Conservation (phyloP, 495 filamentous ascomycete species). For the Podospora pseudoanserina region DNA sequence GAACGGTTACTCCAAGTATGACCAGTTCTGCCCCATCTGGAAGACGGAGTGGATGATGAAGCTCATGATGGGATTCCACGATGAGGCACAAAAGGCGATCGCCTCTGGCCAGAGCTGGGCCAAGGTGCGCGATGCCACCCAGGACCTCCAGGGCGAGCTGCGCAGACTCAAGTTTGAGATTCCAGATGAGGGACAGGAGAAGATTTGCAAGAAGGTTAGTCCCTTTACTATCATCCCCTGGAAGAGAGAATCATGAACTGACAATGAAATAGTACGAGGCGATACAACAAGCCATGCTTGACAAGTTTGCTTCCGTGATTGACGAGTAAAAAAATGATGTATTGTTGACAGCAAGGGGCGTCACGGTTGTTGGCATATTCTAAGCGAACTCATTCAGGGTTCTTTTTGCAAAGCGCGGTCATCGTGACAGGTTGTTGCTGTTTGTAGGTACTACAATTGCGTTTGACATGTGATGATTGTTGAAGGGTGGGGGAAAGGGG, state of each 20-base stretch:
- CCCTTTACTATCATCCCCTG: neutral
- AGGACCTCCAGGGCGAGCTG: constrained; percentile 76
- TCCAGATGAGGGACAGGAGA: constrained; percentile 70
- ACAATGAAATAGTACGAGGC: constrained; percentile 69
- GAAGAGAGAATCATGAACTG: neutral
- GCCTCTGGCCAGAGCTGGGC: constrained; percentile 83
- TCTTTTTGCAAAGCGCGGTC: neutral
- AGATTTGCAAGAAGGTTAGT: constrained; percentile 71
- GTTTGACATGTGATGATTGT: neutral
- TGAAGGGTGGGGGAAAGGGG: neutral
- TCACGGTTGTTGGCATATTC: constrained; percentile 1
- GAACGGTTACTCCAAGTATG: constrained; percentile 98
- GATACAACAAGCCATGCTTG: constrained; percentile 82
- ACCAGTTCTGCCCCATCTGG: constrained; percentile 98
- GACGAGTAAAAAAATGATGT: constrained; percentile 66
- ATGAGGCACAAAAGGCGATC: constrained; percentile 94
- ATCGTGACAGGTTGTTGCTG: neutral
- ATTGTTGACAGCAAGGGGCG: neutral
- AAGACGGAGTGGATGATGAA: constrained; percentile 99
- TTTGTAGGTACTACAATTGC: neutral
- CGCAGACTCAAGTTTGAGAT: constrained; percentile 96
- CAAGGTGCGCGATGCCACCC: constrained; percentile 87
- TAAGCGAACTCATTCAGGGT: neutral
- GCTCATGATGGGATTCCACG: constrained; percentile 94
- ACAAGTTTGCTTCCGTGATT: constrained; percentile 89